Evolutionary conservation across 2,329 filamentous ascomycete genomes (phyloP), one percentile per base, ranked within the genome.

Genomic region (Penicillium palitans): DNA sequence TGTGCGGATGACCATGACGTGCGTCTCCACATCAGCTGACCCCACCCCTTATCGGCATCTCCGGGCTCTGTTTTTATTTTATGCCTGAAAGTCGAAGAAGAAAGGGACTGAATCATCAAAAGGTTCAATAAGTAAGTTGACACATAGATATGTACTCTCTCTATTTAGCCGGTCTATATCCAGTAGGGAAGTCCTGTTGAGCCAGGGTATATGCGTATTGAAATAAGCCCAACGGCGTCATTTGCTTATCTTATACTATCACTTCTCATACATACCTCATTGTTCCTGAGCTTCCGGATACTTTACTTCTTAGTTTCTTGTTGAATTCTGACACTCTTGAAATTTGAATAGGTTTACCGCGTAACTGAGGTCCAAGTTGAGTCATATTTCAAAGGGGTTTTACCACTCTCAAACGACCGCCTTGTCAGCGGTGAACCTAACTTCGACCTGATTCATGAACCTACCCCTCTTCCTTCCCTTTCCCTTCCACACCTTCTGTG

Each of bases 391-490:
- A 53, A 27, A 25, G n/a, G 19, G 33, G 35, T 4, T 25, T 25
- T 19, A 6, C 15, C 9, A 33, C 33, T 15, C 47, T 13, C 29
- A 9, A 33, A 52, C 50, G 29, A 27, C 29, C 21, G 41, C 37
- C 37, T 44, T 45, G 54, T 42, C 54, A 57, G 54, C 47, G 54
- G 54, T 57, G 54, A 57, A 57, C 62, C 61, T 61, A 60, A 65
- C 59, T 58, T 55, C 49, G 49, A 53, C 55, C 63, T 61, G 61
- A 67, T 64, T 66, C 61, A 66, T 65, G 61, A 64, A 64, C 53
- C 63, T 66, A 68, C 66, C 66, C 66, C 66, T 68, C 66, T 61
- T 58, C 65, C 62, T 61, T 59, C 56, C 50, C 21, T 55, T 56
- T 55, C 48, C 21, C 55, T 52, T 54, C 52, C 37, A 58, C 51